Conservation (phyloP, 78 protist species). For the Dictyostelium discoideum region DNA sequence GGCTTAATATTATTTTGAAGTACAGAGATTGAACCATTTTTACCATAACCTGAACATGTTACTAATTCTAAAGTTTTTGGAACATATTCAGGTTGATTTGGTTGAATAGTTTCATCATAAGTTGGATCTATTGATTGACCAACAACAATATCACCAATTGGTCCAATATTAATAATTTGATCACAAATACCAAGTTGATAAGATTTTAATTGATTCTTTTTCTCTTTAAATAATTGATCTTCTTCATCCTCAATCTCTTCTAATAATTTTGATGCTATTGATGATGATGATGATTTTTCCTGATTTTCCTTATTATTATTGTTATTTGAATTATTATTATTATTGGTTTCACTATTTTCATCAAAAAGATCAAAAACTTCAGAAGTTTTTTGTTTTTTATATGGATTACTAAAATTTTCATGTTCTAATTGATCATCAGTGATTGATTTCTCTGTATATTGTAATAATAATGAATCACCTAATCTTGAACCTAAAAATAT, state of each 20-base stretch:
- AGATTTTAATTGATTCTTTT: constrained; percentile 55
- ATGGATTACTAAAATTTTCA: constrained; percentile 61
- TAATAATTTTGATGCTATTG: neutral
- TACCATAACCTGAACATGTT: constrained; percentile 78
- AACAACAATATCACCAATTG: constrained; percentile 59
- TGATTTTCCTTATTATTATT: neutral
- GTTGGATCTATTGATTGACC: constrained; percentile 24
- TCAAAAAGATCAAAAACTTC: constrained; percentile 69
- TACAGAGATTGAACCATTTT: constrained; percentile 65
- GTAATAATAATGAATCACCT: constrained; percentile 79
- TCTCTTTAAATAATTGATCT: constrained; percentile 60
- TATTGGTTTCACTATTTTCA: neutral
- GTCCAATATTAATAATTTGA: constrained; percentile 67
- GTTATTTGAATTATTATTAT: neutral
- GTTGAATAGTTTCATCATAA: neutral
- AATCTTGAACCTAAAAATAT: constrained; percentile 80
- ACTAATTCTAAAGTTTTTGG: constrained; percentile 39
- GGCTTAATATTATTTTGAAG: constrained; percentile 68
- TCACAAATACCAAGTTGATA: constrained; percentile 71
- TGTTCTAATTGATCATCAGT: constrained; percentile 14
- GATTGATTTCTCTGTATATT: constrained; percentile 28
- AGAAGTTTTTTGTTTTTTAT: constrained; percentile 66
- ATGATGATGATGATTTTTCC: neutral
- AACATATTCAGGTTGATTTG: neutral
- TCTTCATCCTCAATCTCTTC: constrained; percentile 35